Conservation (phyloP, 2,329 filamentous ascomycete species). For the Ceratocystis alfenasii region DNA sequence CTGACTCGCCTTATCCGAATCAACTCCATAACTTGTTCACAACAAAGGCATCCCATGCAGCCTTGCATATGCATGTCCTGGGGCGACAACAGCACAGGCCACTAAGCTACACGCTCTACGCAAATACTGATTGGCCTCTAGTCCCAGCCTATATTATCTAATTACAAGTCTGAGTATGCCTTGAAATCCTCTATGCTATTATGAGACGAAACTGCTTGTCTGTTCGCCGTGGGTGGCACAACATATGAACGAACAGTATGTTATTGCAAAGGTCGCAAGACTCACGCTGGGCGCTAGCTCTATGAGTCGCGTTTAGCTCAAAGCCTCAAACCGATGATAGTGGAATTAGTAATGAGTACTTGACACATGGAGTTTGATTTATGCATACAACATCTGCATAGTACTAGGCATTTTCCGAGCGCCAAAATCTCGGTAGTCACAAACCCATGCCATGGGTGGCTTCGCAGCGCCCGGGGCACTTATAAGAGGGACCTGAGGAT, state of each 20-base stretch:
- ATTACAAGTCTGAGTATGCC: background rate
- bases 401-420: background rate
- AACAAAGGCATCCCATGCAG: too few species aligned
- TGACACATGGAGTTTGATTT: background rate
- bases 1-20: too few species aligned
- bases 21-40: too few species aligned
- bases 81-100: background rate
- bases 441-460: background rate
- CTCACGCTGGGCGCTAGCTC: background rate
- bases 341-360: background rate
- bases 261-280: background rate
- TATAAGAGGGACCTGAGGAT: background rate
- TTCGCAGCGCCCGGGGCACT: too few species aligned
- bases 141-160: background rate
- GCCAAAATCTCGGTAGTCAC: background rate
- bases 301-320: background rate
- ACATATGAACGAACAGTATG: background rate
- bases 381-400: background rate
- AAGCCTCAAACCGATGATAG: background rate
- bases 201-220: background rate
- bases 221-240: background rate
- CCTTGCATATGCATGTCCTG: too few species aligned
- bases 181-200: background rate
- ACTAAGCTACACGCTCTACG: background rate
- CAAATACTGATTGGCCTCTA: background rate